A percentile compares a stretch with the other conserved stretches of the same genome.
Conservation (phyloP, 108 stramenopile genomes). For the Ochromonas danica region DNA sequence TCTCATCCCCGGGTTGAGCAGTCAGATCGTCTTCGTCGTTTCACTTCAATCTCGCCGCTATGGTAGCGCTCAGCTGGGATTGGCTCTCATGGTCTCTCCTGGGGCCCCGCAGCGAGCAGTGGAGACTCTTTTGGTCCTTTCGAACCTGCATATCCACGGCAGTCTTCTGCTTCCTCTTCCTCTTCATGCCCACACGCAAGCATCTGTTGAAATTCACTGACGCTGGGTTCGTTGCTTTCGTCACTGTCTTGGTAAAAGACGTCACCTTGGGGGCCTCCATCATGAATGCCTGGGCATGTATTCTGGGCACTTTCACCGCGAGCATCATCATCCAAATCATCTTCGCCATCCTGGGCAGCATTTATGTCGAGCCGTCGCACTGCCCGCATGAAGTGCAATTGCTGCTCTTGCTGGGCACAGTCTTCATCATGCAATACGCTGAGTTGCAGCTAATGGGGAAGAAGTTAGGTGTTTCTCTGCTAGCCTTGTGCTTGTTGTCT, state of each 20-base stretch:
- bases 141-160: not conserved
- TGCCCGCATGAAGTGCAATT: not conserved
- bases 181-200: not conserved
- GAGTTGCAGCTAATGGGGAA: conserved; percentile 6
- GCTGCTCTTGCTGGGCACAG: not conserved
- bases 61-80: no score
- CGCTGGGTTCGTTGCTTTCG: not conserved
- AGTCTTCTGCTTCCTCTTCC: not conserved
- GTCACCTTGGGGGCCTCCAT: not conserved
- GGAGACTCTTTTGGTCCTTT: not conserved
- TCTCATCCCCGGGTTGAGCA: no score
- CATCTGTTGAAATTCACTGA: not conserved
- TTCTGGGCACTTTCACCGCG: not conserved
- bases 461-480: conserved; percentile 11
- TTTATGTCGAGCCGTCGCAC: not conserved
- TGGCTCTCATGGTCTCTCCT: not conserved
- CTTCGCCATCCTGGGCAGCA: not conserved
- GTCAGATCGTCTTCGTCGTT: no score
- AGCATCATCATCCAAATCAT: not conserved
- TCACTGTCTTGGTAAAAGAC: not conserved
- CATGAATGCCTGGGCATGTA: not conserved
- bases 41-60: no score
- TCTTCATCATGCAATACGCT: conserved; percentile 5
- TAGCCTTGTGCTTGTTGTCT: not conserved
- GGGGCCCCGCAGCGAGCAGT: not conserved